Conservation (phyloP, 2,329 filamentous ascomycete genomes). For the Septoria linicola region DNA sequence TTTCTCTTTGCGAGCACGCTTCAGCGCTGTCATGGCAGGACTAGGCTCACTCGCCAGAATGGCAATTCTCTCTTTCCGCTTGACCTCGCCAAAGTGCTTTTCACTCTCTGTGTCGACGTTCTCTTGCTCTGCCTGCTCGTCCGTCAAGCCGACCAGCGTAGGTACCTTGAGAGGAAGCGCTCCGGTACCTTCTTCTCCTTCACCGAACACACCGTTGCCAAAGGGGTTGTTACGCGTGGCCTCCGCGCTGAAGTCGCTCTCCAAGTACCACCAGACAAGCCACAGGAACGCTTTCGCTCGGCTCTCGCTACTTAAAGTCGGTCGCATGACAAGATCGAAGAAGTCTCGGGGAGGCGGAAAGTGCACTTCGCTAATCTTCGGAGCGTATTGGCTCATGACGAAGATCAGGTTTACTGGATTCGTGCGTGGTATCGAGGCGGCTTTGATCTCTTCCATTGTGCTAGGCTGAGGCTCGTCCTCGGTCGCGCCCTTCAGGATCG, state of each 20-base stretch:
- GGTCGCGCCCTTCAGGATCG: constrained; percentile 92
- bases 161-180: constrained; percentile 60
- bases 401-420: constrained; percentile 98
- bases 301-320: constrained; percentile 75
- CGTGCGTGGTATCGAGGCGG: constrained; percentile 67
- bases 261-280: constrained; percentile 99
- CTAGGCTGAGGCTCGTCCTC: constrained; percentile 86
- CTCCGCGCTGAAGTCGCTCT: constrained; percentile 89
- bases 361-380: constrained; percentile 89
- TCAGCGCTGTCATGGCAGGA: constrained; percentile 58
- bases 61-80: constrained; percentile 68
- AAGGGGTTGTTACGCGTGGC: constrained; percentile 90
- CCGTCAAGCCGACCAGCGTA: constrained; percentile 61
- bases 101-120: constrained; percentile 74
- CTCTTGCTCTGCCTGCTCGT: constrained; percentile 65
- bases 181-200: constrained; percentile 41
- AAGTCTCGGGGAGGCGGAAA: constrained; percentile 85
- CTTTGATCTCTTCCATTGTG: constrained; percentile 78
- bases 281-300: constrained; percentile 88
- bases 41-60: constrained; percentile 75
- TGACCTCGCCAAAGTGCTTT: constrained; percentile 67
- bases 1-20: constrained; percentile 50
- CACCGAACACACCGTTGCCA: constrained; percentile 57
- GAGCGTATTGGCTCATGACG: constrained; percentile 82
- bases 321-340: constrained; percentile 93